phyloP scores from a whole-genome alignment of 331 rosid genomes.

The Stylosanthes scabra region DNA sequence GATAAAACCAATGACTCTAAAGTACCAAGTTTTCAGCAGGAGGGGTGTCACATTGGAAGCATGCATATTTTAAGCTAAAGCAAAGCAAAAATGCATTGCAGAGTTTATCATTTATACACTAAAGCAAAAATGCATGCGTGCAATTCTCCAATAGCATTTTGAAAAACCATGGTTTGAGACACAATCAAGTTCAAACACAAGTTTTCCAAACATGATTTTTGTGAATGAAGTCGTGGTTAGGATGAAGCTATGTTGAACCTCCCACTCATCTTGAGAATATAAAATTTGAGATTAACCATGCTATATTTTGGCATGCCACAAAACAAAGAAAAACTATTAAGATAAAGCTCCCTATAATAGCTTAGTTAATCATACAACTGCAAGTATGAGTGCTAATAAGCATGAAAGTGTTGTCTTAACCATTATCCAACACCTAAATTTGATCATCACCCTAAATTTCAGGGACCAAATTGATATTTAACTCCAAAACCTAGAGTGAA shows the following conservation, averaged over 20 bases:
- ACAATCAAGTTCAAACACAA: background rate
- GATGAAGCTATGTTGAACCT: background rate
- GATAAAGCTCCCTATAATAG: too few species aligned
- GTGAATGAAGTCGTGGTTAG: background rate
- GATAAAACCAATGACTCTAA: slow-evolving; percentile 3
- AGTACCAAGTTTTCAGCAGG: slow-evolving; percentile 48
- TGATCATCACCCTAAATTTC: too few species aligned
- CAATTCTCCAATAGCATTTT: background rate
- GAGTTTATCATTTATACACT: background rate
- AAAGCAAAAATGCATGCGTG: background rate
- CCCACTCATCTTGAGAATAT: too few species aligned
- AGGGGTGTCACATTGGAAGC: slow-evolving; percentile 41
- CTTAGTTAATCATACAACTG: too few species aligned
- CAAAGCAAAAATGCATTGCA: background rate
- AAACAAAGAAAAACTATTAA: too few species aligned
- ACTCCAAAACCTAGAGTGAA: too few species aligned
- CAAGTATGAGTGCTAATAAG: too few species aligned
- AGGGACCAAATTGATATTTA: too few species aligned
- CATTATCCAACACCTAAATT: too few species aligned
- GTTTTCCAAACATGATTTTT: background rate
- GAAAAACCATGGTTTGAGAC: background rate
- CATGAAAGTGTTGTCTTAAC: too few species aligned
- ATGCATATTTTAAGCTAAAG: slow-evolving; percentile 34
- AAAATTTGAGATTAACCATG: too few species aligned
- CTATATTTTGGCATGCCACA: too few species aligned